Conservation (phyloP, 2,329 filamentous ascomycete species). For the Calonectria honghensis region DNA sequence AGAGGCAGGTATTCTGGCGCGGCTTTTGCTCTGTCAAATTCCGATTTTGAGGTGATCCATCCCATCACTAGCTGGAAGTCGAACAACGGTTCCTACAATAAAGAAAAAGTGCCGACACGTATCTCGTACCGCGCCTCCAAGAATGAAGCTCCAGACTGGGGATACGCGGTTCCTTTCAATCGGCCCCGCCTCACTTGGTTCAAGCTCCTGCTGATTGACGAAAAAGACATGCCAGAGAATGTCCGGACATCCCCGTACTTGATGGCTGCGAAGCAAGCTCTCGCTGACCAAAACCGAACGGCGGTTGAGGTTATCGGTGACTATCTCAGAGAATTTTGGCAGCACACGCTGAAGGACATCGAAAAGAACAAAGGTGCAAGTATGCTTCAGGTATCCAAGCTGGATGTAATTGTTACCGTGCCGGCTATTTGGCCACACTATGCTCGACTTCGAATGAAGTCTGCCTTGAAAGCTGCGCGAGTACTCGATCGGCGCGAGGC, state of each 20-base stretch:
- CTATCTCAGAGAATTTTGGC: constrained; percentile 61
- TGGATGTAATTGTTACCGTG: constrained; percentile 65
- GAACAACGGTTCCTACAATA: constrained; percentile 51
- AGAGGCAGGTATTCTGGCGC: constrained; percentile 63
- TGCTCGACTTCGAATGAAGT: constrained; percentile 60
- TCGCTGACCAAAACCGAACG: constrained; percentile 47
- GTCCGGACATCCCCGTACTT: constrained; percentile 54
- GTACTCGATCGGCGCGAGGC: constrained; percentile 56
- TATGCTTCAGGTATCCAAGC: constrained; percentile 47
- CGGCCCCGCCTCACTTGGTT: constrained; percentile 61
- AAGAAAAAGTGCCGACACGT: constrained; percentile 58
- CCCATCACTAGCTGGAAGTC: constrained; percentile 59
- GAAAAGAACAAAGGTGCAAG: constrained; percentile 46
- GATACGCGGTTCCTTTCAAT: constrained; percentile 56
- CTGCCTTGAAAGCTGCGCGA: constrained; percentile 60
- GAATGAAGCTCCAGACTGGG: constrained; percentile 53
- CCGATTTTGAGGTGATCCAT: constrained; percentile 52
- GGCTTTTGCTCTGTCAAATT: constrained; percentile 59
- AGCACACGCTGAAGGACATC: constrained; percentile 55
- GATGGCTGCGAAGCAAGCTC: constrained; percentile 24
- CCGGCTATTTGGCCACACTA: constrained; percentile 68
- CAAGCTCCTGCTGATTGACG: constrained; percentile 64
- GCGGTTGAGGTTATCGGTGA: constrained; percentile 57
- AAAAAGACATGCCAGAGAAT: constrained; percentile 56
- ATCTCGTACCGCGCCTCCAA: constrained; percentile 50